Evolutionary conservation across 495 filamentous ascomycete genomes (phyloP).

Genomic region (Hypoxylon rickii): DNA sequence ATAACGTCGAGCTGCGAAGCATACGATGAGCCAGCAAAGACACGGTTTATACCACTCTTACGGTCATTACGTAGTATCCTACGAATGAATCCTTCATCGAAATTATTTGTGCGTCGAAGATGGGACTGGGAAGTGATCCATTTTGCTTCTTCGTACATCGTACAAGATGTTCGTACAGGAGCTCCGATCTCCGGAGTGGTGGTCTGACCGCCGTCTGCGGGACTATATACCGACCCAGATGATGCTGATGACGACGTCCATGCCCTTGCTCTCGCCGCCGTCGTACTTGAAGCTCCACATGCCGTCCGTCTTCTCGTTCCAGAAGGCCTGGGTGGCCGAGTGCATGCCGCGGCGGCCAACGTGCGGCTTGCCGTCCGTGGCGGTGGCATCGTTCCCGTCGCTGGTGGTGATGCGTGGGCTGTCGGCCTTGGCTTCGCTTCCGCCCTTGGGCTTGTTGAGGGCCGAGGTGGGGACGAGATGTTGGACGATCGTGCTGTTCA

Average conservation of each 20-base stretch:
- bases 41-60: not conserved
- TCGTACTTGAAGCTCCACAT: slow-evolving; percentile 98
- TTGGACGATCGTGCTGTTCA: slow-evolving; percentile 98
- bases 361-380: slow-evolving; percentile 60
- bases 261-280: slow-evolving; percentile 76
- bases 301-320: slow-evolving; percentile 96
- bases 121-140: slow-evolving; percentile 1
- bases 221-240: slow-evolving; percentile 79
- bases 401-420: slow-evolving; percentile 44
- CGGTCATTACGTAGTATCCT: not conserved
- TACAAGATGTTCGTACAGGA: slow-evolving; percentile 10
- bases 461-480: slow-evolving; percentile 66
- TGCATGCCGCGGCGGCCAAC: slow-evolving; percentile 93
- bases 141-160: slow-evolving; percentile 10
- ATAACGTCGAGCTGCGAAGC: too few relatives aligned
- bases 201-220: too few relatives aligned
- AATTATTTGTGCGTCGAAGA: too few relatives aligned
- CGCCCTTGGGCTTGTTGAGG: slow-evolving; percentile 55
- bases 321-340: slow-evolving; percentile 90
- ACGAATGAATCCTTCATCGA: too few relatives aligned
- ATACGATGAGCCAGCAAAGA: too few relatives aligned
- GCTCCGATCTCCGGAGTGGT: not conserved
- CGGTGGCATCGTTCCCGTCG: slow-evolving; percentile 46
- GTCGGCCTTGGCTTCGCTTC: slow-evolving; percentile 40
- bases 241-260: slow-evolving; percentile 90